A percentile compares a stretch with the other conserved stretches of the same genome.
Evolutionary conservation across 345 rosid genomes (phyloP).

Genomic region (Acer negundo): DNA sequence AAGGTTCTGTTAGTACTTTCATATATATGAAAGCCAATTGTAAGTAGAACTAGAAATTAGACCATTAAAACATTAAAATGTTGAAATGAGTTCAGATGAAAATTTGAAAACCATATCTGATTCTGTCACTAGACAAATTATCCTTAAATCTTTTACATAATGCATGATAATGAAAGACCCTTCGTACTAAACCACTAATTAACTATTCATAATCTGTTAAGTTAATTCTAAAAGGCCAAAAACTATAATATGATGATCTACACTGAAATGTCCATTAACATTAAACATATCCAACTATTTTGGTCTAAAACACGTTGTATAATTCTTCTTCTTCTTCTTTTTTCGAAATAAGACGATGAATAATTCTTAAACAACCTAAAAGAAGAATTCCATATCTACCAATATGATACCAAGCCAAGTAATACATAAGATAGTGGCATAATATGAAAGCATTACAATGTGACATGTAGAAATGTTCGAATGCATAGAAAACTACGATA

Average conservation of each 20-base stretch:
- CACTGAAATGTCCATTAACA: not conserved
- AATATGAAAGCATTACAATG: not conserved
- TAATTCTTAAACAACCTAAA: not conserved
- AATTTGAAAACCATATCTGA: constrained; percentile 8
- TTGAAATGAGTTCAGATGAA: not conserved
- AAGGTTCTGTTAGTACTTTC: constrained; percentile 13
- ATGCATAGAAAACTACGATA: not conserved
- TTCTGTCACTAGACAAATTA: not conserved
- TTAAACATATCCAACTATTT: not conserved
- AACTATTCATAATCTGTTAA: not conserved
- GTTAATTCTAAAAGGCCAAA: not conserved
- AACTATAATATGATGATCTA: not conserved
- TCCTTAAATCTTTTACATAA: not conserved
- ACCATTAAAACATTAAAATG: not conserved
- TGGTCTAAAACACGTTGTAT: not conserved
- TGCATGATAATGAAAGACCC: not conserved
- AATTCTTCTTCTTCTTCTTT: not conserved
- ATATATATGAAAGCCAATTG: not conserved
- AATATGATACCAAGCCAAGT: not conserved
- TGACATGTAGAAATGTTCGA: not conserved
- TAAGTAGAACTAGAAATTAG: not conserved
- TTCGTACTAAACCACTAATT: not conserved
- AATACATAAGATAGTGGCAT: not conserved
- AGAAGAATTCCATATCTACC: not conserved
- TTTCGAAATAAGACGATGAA: no score